A percentile compares a stretch with the other conserved stretches of the same genome.
Evolutionary conservation across 345 rosid genomes (phyloP).

Genomic region (Aegle marmelos): DNA sequence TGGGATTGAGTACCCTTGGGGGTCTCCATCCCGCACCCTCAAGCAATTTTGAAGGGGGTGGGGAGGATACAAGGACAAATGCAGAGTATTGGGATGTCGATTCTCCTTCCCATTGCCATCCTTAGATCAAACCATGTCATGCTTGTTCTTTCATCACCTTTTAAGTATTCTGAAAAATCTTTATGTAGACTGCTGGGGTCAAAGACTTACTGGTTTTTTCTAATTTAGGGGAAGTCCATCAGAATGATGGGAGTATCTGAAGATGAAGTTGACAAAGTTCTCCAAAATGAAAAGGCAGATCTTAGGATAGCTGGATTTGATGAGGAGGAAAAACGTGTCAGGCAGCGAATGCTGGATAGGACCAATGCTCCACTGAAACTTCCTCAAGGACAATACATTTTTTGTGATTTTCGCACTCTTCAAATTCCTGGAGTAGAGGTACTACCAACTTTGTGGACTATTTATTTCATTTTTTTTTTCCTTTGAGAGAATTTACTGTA

Average conservation of each 20-base stretch:
- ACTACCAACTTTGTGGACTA: background rate
- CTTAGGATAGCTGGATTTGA: slow-evolving; percentile 83
- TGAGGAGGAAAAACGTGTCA: slow-evolving; percentile 84
- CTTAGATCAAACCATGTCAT: background rate
- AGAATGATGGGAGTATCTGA: slow-evolving; percentile 92
- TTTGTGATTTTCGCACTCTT: slow-evolving; percentile 79
- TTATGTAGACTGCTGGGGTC: slow-evolving; percentile 2
- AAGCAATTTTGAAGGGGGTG: too few relatives aligned
- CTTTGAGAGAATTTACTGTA: background rate
- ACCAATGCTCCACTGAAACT: slow-evolving; percentile 42
- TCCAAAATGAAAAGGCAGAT: slow-evolving; percentile 47
- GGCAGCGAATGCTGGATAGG: slow-evolving; percentile 34
- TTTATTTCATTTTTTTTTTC: background rate
- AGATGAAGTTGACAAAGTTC: slow-evolving; percentile 60
- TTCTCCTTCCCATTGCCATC: too few relatives aligned
- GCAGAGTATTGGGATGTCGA: too few relatives aligned
- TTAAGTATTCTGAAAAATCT: background rate
- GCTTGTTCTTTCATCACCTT: background rate
- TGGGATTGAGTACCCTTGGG: too few relatives aligned
- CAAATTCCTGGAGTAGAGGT: slow-evolving; percentile 81
- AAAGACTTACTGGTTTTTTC: slow-evolving; percentile 10
- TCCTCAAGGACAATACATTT: slow-evolving; percentile 72
- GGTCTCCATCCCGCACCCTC: too few relatives aligned
- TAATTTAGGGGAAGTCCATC: slow-evolving; percentile 59
- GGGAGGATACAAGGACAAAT: too few relatives aligned